Evolutionary conservation across 495 filamentous ascomycete species (phyloP), one percentile per base, ranked within the genome.

Genomic region (Parathielavia appendiculata): DNA sequence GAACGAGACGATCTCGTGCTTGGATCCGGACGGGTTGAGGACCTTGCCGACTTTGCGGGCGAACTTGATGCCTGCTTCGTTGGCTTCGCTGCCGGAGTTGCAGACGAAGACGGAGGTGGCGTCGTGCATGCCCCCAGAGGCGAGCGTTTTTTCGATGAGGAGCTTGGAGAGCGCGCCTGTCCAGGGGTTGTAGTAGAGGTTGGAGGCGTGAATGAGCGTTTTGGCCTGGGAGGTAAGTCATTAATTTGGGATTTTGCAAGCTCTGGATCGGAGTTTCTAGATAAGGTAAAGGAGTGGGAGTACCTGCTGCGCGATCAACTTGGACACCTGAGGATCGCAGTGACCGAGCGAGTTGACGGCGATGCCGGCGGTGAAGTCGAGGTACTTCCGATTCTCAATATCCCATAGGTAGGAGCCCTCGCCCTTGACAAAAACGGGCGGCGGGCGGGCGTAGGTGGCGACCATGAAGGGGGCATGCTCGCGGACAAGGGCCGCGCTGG

Each of bases 61-160:
- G 69, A 98, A 97, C 71, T 98, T 98, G 66, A 98, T 89, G 7
- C 92, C 93, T 1, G 93, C 93, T 74, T 98, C 93, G 71, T 98
- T 98, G 66, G 93, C 93, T 73, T 97, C 93, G 35, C 83, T 85
- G 38, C 93, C 93, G 14, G 89, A 93, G 75, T 97, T 98, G 76
- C 89, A 96, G 63, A 98, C 80, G 73, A 98, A 98, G 0, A 87
- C 90, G 59, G 87, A 80, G n/a, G 81, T 73, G 6, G 88, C 92
- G 65, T 84, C 80, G 62, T 86, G 81, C 87, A 97, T 95, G 43
- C 77, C 86, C 52, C 90, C 91, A 0, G 86, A 83, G 53, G 82
- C 81, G 47, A 76, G 66, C 2, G 93, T 98, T 59, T 83, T 81
- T 40, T 87, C 74, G 35, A 98, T 82, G n/a, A 98, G 79, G n/a